A percentile compares a stretch with the other conserved stretches of the same genome.
Evolutionary conservation across 257 asterid genomes (phyloP).

Genomic region (Nicotiana attenuata): DNA sequence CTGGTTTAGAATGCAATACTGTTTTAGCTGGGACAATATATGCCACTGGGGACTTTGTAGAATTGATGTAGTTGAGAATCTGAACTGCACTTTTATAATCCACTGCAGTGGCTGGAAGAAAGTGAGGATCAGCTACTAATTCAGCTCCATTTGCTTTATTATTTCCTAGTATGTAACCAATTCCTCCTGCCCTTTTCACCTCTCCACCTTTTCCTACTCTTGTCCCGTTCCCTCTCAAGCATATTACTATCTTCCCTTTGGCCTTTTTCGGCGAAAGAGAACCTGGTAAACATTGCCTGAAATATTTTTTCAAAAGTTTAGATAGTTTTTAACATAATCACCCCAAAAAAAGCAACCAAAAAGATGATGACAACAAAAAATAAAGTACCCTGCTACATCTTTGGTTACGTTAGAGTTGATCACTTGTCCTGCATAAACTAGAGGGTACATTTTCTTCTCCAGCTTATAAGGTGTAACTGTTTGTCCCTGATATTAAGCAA

Average conservation of each 20-base stretch:
- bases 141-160: slow-evolving; percentile 44
- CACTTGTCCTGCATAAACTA: slow-evolving; percentile 67
- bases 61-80: slow-evolving; percentile 25
- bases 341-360: too few species aligned
- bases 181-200: slow-evolving; percentile 85
- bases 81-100: slow-evolving; percentile 16
- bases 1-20: slow-evolving; percentile 21
- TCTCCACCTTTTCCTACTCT: slow-evolving; percentile 76
- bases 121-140: slow-evolving; percentile 32
- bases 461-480: slow-evolving; percentile 58
- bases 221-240: slow-evolving; percentile 71
- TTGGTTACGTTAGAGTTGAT: slow-evolving; percentile 31
- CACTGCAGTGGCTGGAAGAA: slow-evolving; percentile 45
- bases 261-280: slow-evolving; percentile 63
- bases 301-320: background rate
- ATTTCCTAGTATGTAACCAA: slow-evolving; percentile 65
- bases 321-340: background rate
- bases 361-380: too few species aligned
- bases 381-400: slow-evolving; percentile 38
- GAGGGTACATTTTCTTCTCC: slow-evolving; percentile 47
- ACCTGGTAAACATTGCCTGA: slow-evolving; percentile 80
- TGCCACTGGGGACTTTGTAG: slow-evolving; percentile 29
- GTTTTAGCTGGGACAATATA: slow-evolving; percentile 25
- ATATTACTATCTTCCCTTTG: slow-evolving; percentile 70
- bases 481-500: slow-evolving; percentile 52